Evolutionary conservation across 1,139 yeast species (phyloP).

Genomic region (Geotrichum aggregatum): DNA sequence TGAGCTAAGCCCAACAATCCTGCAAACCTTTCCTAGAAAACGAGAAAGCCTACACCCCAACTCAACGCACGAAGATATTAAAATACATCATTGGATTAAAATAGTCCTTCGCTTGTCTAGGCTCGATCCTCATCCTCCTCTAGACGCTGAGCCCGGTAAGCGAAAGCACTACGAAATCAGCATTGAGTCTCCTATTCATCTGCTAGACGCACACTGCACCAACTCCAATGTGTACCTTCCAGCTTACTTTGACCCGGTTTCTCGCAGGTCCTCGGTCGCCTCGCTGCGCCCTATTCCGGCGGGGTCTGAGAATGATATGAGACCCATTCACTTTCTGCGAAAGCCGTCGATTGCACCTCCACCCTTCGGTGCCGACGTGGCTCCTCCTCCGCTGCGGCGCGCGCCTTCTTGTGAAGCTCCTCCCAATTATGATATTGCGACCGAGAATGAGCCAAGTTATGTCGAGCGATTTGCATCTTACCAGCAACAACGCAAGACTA

Average conservation of each 20-base stretch:
- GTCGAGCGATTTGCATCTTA: constrained; percentile 5
- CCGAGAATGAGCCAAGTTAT: constrained; percentile 8
- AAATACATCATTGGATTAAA: constrained; percentile 91
- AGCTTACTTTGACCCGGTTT: constrained; percentile 31
- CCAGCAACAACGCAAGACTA: not conserved
- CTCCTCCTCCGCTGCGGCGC: constrained; percentile 37
- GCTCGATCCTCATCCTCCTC: constrained; percentile 45
- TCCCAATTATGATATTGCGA: constrained; percentile 23
- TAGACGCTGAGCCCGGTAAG: constrained; percentile 44
- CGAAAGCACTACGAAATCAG: constrained; percentile 86
- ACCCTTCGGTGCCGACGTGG: constrained; percentile 41
- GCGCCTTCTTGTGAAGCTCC: constrained; percentile 24
- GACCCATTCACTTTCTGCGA: constrained; percentile 42
- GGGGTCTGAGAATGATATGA: not conserved
- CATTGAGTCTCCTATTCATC: constrained; percentile 85
- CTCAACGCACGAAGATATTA: constrained; percentile 70
- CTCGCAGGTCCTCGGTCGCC: constrained; percentile 15
- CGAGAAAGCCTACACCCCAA: constrained; percentile 66
- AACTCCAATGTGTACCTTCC: constrained; percentile 40
- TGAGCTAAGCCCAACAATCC: constrained; percentile 83
- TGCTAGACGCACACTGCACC: constrained; percentile 50
- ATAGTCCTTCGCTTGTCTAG: constrained; percentile 73
- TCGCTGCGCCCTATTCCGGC: constrained; percentile 22
- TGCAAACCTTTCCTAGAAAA: constrained; percentile 51
- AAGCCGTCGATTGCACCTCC: constrained; percentile 46